Conservation (phyloP, 106 monocot species). For the Phalaenopsis aphrodite region DNA sequence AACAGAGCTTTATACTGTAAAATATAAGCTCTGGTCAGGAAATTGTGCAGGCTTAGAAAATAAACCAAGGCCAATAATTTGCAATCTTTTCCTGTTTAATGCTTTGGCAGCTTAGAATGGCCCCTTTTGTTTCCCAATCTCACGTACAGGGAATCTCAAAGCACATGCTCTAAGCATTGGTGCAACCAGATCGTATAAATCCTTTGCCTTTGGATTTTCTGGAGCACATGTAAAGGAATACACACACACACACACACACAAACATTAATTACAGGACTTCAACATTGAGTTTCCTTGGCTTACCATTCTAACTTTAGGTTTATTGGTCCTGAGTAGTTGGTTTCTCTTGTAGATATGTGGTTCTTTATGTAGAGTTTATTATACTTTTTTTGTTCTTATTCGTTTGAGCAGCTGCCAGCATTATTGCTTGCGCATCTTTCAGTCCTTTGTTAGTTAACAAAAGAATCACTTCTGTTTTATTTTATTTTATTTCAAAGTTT, state of each 20-base stretch:
- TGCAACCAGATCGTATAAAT: not conserved
- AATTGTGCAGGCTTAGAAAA: not conserved
- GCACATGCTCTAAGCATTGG: constrained; percentile 1
- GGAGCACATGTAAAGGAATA: not conserved
- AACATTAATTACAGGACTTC: not conserved
- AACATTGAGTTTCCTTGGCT: not conserved
- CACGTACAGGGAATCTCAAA: not conserved
- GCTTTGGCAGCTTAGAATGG: constrained; percentile 1
- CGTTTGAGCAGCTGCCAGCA: not conserved
- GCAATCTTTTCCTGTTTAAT: not conserved
- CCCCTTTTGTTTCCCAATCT: constrained; percentile 6
- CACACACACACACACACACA: no score
- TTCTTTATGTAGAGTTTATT: not conserved
- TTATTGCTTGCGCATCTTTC: not conserved
- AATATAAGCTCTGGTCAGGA: not conserved
- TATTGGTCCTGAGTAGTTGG: not conserved
- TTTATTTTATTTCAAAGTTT: no score
- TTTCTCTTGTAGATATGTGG: not conserved
- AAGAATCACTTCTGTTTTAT: not conserved
- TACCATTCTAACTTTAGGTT: not conserved
- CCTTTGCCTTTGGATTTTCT: constrained; percentile 4
- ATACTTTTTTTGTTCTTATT: not conserved
- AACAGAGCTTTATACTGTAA: not conserved
- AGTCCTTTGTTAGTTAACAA: not conserved
- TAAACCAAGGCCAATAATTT: not conserved